phyloP scores from a whole-genome alignment of 1,139 yeast genomes.

The Suhomyces guaymorum region DNA sequence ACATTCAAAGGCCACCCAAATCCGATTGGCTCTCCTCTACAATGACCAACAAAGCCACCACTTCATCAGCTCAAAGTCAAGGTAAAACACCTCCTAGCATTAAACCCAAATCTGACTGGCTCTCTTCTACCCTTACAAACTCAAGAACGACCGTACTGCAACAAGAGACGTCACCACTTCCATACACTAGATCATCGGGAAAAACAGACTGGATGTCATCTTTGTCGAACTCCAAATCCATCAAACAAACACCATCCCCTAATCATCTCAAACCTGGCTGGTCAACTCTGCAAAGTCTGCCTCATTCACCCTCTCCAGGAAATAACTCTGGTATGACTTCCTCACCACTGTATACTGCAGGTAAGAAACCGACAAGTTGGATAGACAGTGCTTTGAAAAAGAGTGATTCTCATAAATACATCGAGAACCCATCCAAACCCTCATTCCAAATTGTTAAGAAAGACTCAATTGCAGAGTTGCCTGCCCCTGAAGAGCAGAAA shows the following conservation, averaged over 20 bases:
- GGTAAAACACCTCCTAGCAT: slow-evolving; percentile 9
- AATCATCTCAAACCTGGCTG: slow-evolving; percentile 11
- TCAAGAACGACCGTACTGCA: slow-evolving; percentile 14
- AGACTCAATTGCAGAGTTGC: slow-evolving; percentile 8
- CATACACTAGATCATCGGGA: slow-evolving; percentile 1
- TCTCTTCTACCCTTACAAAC: slow-evolving; percentile 17
- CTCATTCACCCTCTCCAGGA: slow-evolving; percentile 7
- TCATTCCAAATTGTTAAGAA: slow-evolving; percentile 16
- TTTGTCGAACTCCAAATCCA: slow-evolving; percentile 17
- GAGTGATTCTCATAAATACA: slow-evolving; percentile 18
- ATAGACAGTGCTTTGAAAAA: slow-evolving; percentile 25
- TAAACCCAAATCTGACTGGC: slow-evolving; percentile 19
- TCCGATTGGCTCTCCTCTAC: slow-evolving; percentile 24
- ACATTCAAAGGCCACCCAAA: slow-evolving; percentile 8
- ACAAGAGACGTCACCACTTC: slow-evolving; percentile 8
- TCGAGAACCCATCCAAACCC: slow-evolving; percentile 16
- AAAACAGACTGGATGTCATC: slow-evolving; percentile 19
- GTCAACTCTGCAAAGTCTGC: slow-evolving; percentile 6
- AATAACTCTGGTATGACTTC: slow-evolving; percentile 1
- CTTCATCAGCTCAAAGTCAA: slow-evolving; percentile 12
- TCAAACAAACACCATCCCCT: slow-evolving; percentile 13
- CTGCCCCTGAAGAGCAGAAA: slow-evolving; percentile 12
- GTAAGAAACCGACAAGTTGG: slow-evolving; percentile 22
- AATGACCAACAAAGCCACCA: slow-evolving; percentile 14
- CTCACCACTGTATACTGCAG: slow-evolving; percentile 10